A percentile compares a stretch with the other conserved stretches of the same genome.
Conservation (phyloP, 2,329 filamentous ascomycete genomes). For the Cucurbitaria berberidis region DNA sequence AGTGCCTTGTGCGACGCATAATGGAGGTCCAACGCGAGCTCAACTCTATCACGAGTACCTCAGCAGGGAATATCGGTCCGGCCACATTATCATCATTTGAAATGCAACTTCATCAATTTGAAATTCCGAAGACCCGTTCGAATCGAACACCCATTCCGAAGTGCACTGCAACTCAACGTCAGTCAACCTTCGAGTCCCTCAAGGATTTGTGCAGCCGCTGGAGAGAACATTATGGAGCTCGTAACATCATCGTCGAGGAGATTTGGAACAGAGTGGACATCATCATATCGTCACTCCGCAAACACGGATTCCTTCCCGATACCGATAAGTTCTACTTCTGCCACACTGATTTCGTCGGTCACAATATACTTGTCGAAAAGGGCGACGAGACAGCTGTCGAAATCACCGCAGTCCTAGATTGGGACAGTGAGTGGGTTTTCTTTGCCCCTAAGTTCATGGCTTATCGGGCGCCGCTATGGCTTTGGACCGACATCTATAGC, state of each 20-base stretch:
- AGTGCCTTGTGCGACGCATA: background rate
- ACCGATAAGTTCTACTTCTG: slow-evolving; percentile 10
- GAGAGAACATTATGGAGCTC: background rate
- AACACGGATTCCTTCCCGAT: slow-evolving; percentile 12
- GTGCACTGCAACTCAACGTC: background rate
- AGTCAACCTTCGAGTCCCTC: slow-evolving; percentile 1
- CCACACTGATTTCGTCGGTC: slow-evolving; percentile 19
- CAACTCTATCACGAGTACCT: background rate
- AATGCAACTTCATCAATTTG: background rate
- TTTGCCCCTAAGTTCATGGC: slow-evolving; percentile 26
- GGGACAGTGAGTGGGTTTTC: slow-evolving; percentile 23
- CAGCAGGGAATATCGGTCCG: background rate
- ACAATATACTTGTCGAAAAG: slow-evolving; percentile 28
- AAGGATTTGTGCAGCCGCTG: background rate
- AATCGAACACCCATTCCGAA: background rate
- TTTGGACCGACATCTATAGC: slow-evolving; percentile 17
- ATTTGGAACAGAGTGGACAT: slow-evolving; percentile 11
- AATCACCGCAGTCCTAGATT: slow-evolving; percentile 32
- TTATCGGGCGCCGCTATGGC: slow-evolving; percentile 21
- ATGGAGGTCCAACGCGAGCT: background rate
- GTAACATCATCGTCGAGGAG: background rate
- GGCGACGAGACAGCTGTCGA: slow-evolving; percentile 4
- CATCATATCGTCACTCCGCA: slow-evolving; percentile 14
- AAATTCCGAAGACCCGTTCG: background rate
- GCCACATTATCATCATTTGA: background rate